Conservation (phyloP, 805 yeast genomes). For the Yamadazyma endophytica region DNA sequence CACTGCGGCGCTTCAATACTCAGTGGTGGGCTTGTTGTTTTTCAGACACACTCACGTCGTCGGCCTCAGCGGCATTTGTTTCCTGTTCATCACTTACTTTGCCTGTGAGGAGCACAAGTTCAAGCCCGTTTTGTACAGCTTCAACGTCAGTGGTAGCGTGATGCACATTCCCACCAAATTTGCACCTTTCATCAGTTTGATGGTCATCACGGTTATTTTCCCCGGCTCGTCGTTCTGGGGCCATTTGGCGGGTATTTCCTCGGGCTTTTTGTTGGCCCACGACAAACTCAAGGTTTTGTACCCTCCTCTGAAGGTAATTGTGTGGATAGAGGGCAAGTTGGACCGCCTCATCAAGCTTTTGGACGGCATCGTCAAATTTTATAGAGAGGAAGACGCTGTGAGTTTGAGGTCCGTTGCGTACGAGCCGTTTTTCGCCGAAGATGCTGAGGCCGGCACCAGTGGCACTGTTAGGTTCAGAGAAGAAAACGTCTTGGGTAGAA, state of each 20-base stretch:
- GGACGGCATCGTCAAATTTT: constrained; percentile 51
- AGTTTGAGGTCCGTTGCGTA: constrained; percentile 36
- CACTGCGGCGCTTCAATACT: constrained; percentile 60
- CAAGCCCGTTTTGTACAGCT: constrained; percentile 36
- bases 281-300: constrained; percentile 55
- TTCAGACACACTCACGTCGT: constrained; percentile 52
- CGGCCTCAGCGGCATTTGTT: constrained; percentile 75
- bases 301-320: constrained; percentile 64
- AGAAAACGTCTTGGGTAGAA: background rate
- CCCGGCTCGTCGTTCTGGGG: constrained; percentile 74
- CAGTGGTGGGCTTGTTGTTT: constrained; percentile 46
- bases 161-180: constrained; percentile 53
- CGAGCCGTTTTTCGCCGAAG: constrained; percentile 21
- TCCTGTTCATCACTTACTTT: constrained; percentile 59
- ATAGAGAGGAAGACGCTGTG: constrained; percentile 57
- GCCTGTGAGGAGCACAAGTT: constrained; percentile 43
- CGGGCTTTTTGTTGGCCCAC: constrained; percentile 61
- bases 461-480: background rate
- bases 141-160: constrained; percentile 28
- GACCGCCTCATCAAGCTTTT: constrained; percentile 47
- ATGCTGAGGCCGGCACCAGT: constrained; percentile 14
- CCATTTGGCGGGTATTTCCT: constrained; percentile 60
- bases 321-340: constrained; percentile 59
- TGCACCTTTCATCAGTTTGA: constrained; percentile 52
- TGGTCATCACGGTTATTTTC: constrained; percentile 46